Evolutionary conservation across 2,329 filamentous ascomycete genomes (phyloP).

Genomic region (Penicillium sp.): DNA sequence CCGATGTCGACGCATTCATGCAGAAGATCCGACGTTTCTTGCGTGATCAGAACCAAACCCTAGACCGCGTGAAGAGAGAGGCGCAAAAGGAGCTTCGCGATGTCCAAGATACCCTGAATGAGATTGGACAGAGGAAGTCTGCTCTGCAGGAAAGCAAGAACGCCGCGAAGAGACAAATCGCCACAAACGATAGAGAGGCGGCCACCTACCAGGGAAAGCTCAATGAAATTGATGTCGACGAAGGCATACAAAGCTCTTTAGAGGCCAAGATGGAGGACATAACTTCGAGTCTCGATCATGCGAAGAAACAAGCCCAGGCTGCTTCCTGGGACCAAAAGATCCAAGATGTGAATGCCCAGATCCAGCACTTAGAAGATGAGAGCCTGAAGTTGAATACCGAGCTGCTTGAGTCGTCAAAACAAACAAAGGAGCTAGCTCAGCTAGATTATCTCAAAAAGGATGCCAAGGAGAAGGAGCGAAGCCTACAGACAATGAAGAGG

Average conservation of each 20-base stretch:
- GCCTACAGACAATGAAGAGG: conserved; percentile 74
- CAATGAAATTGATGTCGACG: conserved; percentile 78
- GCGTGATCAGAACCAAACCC: conserved; percentile 75
- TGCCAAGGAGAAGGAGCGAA: conserved; percentile 71
- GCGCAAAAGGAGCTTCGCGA: conserved; percentile 74
- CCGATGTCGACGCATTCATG: conserved; percentile 75
- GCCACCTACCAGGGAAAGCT: conserved; percentile 68
- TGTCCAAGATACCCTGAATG: conserved; percentile 72
- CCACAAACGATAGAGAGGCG: conserved; percentile 72
- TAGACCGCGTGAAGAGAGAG: conserved; percentile 75
- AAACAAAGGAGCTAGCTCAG: conserved; percentile 80
- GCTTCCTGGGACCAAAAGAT: conserved; percentile 74
- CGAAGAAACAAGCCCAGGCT: conserved; percentile 65
- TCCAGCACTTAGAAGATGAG: conserved; percentile 72
- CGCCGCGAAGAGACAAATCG: conserved; percentile 72
- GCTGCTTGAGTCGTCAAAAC: conserved; percentile 78
- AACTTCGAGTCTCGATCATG: conserved; percentile 63
- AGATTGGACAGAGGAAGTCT: conserved; percentile 74
- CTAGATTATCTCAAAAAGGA: conserved; percentile 84
- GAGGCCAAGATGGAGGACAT: conserved; percentile 75
- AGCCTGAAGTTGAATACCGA: conserved; percentile 76
- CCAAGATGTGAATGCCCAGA: conserved; percentile 65
- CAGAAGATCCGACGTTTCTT: conserved; percentile 74
- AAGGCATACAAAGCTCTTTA: conserved; percentile 78
- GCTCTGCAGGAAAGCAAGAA: conserved; percentile 75